A percentile compares a stretch with the other conserved stretches of the same genome.
Evolutionary conservation across 2,329 filamentous ascomycete genomes (phyloP).

Genomic region (Chrysoporthe austroafricana): DNA sequence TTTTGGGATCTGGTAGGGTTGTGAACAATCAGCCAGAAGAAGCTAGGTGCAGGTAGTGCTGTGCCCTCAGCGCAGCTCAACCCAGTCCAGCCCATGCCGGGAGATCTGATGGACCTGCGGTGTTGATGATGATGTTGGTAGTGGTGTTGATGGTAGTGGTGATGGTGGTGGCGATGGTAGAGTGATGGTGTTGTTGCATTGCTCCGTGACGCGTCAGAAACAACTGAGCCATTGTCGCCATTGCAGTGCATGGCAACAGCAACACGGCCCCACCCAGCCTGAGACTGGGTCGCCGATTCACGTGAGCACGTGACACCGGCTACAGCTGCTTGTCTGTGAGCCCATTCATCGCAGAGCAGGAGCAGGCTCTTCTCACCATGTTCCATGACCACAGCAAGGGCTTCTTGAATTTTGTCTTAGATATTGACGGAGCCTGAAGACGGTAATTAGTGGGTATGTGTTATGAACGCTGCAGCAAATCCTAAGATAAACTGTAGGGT

Average conservation of each 20-base stretch:
- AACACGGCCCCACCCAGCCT: not conserved
- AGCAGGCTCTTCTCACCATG: too few species aligned
- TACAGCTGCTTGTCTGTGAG: too few species aligned
- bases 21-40: not conserved
- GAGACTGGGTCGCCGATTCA: not conserved
- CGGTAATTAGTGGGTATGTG: too few species aligned
- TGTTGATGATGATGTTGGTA: not conserved
- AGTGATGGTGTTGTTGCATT: not conserved
- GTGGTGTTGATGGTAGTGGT: too few species aligned
- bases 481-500: too few species aligned
- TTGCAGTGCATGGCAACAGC: not conserved
- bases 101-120: not conserved
- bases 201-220: not conserved
- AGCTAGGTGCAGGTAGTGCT: not conserved
- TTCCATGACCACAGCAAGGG: too few species aligned
- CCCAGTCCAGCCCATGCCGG: not conserved
- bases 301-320: not conserved
- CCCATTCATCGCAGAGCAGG: too few species aligned
- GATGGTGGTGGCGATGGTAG: too few species aligned
- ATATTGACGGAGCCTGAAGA: too few species aligned
- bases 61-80: not conserved
- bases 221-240: not conserved
- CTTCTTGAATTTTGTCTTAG: too few species aligned
- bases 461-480: too few species aligned
- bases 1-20: slow-evolving; percentile 24